Evolutionary conservation across 352 stramenopile species (phyloP), one percentile per base, ranked within the genome.

Genomic region (Thalassiosira livingstoniorum): DNA sequence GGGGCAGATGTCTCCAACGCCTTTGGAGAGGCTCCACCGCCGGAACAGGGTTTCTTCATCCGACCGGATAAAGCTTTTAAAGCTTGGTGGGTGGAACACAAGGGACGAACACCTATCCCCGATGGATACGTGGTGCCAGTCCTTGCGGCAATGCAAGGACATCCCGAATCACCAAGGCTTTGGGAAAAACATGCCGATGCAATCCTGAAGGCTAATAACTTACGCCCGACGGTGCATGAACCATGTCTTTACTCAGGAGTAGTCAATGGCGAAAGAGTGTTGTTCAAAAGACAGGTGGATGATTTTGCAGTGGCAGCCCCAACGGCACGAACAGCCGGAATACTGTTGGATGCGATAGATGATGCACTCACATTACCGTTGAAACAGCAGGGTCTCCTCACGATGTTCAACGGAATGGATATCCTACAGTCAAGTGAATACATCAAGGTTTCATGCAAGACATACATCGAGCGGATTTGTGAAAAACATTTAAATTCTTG

Each of bases 361-460:
- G n/a, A n/a, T n/a, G n/a, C n/a, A n/a, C n/a, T n/a, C n/a, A n/a
- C n/a, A n/a, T n/a, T n/a, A n/a, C n/a, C n/a, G n/a, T n/a, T n/a
- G n/a, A n/a, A n/a, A n/a, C n/a, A n/a, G n/a, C n/a, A n/a, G n/a
- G n/a, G n/a, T n/a, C n/a, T n/a, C n/a, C n/a, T n/a, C n/a, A n/a
- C n/a, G n/a, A n/a, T n/a, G n/a, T n/a, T n/a, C n/a, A n/a, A n/a
- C n/a, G n/a, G n/a, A n/a, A n/a, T n/a, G n/a, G n/a, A n/a, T n/a
- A n/a, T n/a, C n/a, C n/a, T n/a, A n/a, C n/a, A n/a, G n/a, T n/a
- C n/a, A n/a, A n/a, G n/a, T n/a, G n/a, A n/a, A n/a, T n/a, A n/a
- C 65, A 0, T 34, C 80, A 4, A 85, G 76, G 2, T 55, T 70
- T 31, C 4, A 21, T 83, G 2, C 5, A 74, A 2, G 7, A 63